phyloP scores from a whole-genome alignment of 2,329 filamentous ascomycete genomes.

The Clonostachys rosea region DNA sequence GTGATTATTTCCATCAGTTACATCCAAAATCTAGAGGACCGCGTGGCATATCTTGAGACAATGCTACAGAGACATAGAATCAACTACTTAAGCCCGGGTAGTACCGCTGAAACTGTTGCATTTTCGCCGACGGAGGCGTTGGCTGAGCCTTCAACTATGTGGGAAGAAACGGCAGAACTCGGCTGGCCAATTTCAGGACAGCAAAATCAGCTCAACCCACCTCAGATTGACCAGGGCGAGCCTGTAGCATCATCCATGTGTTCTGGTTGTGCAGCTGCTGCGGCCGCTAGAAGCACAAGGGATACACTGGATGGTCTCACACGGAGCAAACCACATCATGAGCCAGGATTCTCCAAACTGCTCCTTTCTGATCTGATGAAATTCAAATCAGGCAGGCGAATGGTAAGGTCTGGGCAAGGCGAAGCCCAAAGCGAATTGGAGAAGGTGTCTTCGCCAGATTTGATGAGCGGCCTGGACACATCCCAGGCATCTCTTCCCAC shows the following conservation, averaged over 20 bases:
- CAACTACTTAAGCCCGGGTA: neutral
- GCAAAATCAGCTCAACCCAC: too few relatives aligned
- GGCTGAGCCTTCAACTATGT: too few relatives aligned
- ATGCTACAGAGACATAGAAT: neutral
- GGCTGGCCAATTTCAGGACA: too few relatives aligned
- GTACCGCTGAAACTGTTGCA: neutral
- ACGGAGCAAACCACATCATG: neutral
- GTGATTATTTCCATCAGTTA: neutral
- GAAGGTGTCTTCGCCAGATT: neutral
- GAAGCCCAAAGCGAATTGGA: neutral
- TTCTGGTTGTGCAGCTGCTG: too few relatives aligned
- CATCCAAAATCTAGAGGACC: neutral
- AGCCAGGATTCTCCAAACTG: neutral
- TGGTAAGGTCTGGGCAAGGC: neutral
- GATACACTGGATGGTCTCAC: neutral
- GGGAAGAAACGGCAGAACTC: too few relatives aligned
- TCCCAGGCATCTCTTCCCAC: neutral
- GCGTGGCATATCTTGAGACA: neutral
- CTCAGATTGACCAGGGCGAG: too few relatives aligned
- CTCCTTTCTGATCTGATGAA: neutral
- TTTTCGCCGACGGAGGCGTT: neutral
- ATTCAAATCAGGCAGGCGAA: neutral
- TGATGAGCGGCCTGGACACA: neutral
- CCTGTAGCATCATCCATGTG: too few relatives aligned
- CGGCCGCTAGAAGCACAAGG: too few relatives aligned